These are phyloP conservation scores for Cutaneotrichosporon cutaneum DNA, from an alignment of 1,284 basidiomycete genomes.

Conservation along the genomic window DNA sequence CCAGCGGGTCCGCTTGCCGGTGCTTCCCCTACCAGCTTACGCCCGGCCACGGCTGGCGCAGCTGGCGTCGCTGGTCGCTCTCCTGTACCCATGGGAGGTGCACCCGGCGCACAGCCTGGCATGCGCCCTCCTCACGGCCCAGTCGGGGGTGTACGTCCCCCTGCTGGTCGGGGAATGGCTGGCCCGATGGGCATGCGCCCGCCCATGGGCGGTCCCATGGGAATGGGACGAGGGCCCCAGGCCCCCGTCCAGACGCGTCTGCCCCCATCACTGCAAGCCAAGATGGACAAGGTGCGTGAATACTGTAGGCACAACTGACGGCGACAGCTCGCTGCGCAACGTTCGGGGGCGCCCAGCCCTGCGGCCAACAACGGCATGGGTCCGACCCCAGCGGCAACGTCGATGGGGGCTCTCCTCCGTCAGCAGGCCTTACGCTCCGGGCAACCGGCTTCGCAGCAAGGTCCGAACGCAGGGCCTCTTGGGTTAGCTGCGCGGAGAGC, in stretches of 20 bases:
- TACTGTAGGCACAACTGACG: slow-evolving; percentile 6
- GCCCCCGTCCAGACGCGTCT: slow-evolving; percentile 53
- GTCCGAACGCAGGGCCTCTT: slow-evolving; percentile 46
- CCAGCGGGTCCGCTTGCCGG: background rate
- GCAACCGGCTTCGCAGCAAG: slow-evolving; percentile 22
- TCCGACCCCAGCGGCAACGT: slow-evolving; percentile 40
- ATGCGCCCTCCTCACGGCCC: background rate
- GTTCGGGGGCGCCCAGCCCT: slow-evolving; percentile 19
- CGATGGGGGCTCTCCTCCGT: slow-evolving; percentile 46
- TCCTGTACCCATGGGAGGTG: background rate
- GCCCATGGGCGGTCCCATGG: slow-evolving; percentile 9
- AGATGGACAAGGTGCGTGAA: slow-evolving; percentile 66
- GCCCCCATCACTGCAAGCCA: slow-evolving; percentile 85
- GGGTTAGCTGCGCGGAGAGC: slow-evolving; percentile 48
- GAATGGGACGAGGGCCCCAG: slow-evolving; percentile 34
- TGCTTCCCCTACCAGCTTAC: background rate
- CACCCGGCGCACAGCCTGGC: background rate
- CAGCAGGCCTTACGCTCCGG: slow-evolving; percentile 39
- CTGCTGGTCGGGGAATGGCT: background rate
- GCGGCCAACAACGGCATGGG: slow-evolving; percentile 13
- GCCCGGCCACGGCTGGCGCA: background rate
- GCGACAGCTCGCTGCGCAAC: slow-evolving; percentile 21
- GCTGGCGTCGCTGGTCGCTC: background rate
- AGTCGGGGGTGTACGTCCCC: background rate
- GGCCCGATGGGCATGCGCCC: slow-evolving; percentile 7